Conservation (phyloP, 2,329 filamentous ascomycete species). For the Coniochaeta sp. region DNA sequence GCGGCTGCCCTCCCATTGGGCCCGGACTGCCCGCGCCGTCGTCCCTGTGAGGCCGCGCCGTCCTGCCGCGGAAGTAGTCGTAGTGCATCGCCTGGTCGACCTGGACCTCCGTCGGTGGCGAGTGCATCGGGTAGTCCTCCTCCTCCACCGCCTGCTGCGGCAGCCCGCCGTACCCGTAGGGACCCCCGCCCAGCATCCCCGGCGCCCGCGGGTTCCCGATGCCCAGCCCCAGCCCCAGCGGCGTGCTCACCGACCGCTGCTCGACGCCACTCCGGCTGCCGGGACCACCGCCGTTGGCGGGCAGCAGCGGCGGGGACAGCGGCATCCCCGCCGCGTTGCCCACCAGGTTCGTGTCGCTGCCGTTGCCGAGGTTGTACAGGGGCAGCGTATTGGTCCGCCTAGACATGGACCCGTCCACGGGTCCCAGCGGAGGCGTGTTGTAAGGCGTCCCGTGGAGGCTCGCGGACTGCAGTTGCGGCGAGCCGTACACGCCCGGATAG, state of each 20-base stretch:
- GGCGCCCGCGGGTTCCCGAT: slow-evolving; percentile 30
- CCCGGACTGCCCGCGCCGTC: neutral
- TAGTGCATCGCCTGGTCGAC: slow-evolving; percentile 35
- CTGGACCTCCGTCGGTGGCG: too few relatives aligned
- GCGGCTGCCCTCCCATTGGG: neutral
- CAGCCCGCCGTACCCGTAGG: slow-evolving; percentile 51
- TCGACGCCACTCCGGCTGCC: slow-evolving; percentile 10
- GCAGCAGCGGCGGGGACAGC: slow-evolving; percentile 22
- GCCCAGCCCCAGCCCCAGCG: slow-evolving; percentile 14
- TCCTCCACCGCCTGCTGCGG: slow-evolving; percentile 47
- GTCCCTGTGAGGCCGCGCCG: slow-evolving; percentile 4
- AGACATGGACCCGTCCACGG: slow-evolving; percentile 14
- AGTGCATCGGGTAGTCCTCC: slow-evolving; percentile 8
- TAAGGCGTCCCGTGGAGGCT: slow-evolving; percentile 9
- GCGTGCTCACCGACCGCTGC: slow-evolving; percentile 15
- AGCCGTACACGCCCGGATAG: slow-evolving; percentile 7
- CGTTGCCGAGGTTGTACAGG: slow-evolving; percentile 36
- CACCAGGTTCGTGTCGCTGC: slow-evolving; percentile 45
- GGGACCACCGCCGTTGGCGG: neutral
- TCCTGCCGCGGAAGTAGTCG: slow-evolving; percentile 46
- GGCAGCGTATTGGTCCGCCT: slow-evolving; percentile 33
- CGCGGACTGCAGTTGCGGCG: slow-evolving; percentile 6
- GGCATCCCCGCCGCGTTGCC: slow-evolving; percentile 45
- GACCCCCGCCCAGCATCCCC: slow-evolving; percentile 50
- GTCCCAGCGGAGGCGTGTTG: slow-evolving; percentile 6